Base-by-base conservation (phyloP, 192 early-diverging fungal species). In the Coemansia sp. region DNA sequence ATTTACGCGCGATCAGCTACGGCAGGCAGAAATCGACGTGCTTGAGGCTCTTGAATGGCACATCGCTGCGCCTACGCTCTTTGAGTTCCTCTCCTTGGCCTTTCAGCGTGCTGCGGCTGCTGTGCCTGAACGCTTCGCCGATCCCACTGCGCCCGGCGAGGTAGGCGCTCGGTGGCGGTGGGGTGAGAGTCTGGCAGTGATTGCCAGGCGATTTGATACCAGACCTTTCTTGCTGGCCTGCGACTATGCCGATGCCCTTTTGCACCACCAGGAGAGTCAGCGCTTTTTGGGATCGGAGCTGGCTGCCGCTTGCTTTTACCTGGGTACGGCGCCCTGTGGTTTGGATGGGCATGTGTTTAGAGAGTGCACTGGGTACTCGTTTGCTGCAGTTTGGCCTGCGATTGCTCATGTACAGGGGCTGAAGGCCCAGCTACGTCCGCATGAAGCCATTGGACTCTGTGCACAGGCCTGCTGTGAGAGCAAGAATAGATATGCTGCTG, bases 271-370 rank as follows among this genome's bases (percentile, higher is more conserved):
- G 10, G 45, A 46, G 24, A 58, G 42, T 19, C 46, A 73, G 55
- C 44, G 46, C 13, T 67, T 55, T 40, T 19, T 34, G 5, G 56
- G 60, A 4, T 65, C 77, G 5, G 60, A 54, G 36, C 19, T 78
- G n/a, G 77, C 77, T 1, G 77, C 77, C 1, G 66, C 70, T 5
- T 67, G 64, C 64, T 72, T 78, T 38, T 78, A 71, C 35, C 39
- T 78, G 44, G 46, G 57, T 20, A 60, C 58, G 1, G 46, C 50
- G 17, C 58, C 58, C 27, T 37, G 37, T 40, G 58, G 59, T 37
- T 39, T 73, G 9, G 64, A 62, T 29, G 58, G 55, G 50, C 27
- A 39, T 13, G 28, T 42, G 19, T 73, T 73, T 39, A 34, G 44
- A n/a, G 27, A 27, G 35, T 73, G 71, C 50, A 73, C 71, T 2